phyloP scores from a whole-genome alignment of 371 early-diverging fungal species.

The Mucor lusitanicus region DNA sequence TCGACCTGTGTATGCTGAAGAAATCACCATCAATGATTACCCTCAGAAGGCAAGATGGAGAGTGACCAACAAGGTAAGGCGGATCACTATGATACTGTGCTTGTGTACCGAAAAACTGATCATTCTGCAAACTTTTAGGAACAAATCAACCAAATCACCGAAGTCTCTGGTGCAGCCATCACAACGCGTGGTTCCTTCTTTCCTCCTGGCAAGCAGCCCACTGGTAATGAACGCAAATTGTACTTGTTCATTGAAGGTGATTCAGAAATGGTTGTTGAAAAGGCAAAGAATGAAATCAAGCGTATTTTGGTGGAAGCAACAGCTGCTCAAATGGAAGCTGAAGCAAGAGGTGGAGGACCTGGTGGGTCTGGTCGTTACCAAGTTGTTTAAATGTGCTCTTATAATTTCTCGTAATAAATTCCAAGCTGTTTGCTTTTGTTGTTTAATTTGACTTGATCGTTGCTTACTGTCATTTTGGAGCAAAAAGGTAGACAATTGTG shows the following conservation, averaged over 20 bases:
- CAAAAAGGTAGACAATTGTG: no score
- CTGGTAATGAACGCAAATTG: conserved; percentile 83
- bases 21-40: conserved; percentile 97
- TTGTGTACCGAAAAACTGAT: no score
- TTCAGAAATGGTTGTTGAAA: conserved; percentile 84
- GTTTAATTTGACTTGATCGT: no score
- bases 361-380: conserved; percentile 50
- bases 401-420: no score
- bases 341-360: conserved; percentile 55
- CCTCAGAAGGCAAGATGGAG: conserved; percentile 96
- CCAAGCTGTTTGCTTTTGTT: no score
- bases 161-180: conserved; percentile 91
- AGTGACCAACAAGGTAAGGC: conserved; percentile 88
- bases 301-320: conserved; percentile 89
- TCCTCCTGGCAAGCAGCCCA: conserved; percentile 80
- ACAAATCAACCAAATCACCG: conserved; percentile 88
- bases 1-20: conserved; percentile 65
- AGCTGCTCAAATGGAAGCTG: conserved; percentile 70
- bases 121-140: conserved; percentile 49
- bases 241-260: conserved; percentile 96
- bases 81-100: no score
- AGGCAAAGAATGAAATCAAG: conserved; percentile 92
- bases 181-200: conserved; percentile 92
- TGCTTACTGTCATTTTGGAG: no score
- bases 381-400: conserved; percentile 34